Conservation (phyloP, 345 rosid species). For the Dipteronia sinensis region DNA sequence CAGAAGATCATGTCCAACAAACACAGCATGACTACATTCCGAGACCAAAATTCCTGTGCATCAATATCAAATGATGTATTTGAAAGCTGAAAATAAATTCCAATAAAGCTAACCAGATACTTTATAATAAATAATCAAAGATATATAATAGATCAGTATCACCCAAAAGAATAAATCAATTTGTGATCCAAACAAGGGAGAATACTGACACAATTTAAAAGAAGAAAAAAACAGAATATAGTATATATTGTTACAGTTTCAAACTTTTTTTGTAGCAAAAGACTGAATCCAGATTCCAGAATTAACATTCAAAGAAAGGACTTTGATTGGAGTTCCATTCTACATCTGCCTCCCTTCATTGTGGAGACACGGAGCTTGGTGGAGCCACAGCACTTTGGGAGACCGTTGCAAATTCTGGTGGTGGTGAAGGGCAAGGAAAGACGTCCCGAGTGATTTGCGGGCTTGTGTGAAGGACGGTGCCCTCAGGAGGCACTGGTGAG, state of each 20-base stretch:
- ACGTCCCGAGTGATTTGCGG: slow-evolving; percentile 22
- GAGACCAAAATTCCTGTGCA: neutral
- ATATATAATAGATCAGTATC: neutral
- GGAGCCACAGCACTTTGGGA: slow-evolving; percentile 4
- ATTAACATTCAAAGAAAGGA: slow-evolving; percentile 10
- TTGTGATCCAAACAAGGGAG: neutral
- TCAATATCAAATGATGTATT: too few species aligned
- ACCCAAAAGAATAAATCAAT: neutral
- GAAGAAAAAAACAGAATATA: neutral
- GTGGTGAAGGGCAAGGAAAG: slow-evolving; percentile 39
- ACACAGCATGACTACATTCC: neutral
- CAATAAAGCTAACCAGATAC: neutral
- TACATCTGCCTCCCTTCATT: slow-evolving; percentile 6
- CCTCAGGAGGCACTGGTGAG: slow-evolving; percentile 20
- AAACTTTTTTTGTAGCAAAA: neutral
- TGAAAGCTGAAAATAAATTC: neutral
- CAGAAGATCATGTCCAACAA: neutral
- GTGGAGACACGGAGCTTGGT: slow-evolving; percentile 10
- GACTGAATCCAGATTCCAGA: neutral
- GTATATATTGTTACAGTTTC: slow-evolving; percentile 10
- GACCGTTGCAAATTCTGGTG: slow-evolving; percentile 30
- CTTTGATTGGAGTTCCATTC: neutral
- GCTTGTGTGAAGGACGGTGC: slow-evolving; percentile 20
- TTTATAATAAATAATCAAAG: neutral
- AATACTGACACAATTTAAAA: neutral